Percentiles rank a stretch among this genome's conserved stretches.
Conservation (phyloP, 306 rosid species). For the Dryas drummondii region DNA sequence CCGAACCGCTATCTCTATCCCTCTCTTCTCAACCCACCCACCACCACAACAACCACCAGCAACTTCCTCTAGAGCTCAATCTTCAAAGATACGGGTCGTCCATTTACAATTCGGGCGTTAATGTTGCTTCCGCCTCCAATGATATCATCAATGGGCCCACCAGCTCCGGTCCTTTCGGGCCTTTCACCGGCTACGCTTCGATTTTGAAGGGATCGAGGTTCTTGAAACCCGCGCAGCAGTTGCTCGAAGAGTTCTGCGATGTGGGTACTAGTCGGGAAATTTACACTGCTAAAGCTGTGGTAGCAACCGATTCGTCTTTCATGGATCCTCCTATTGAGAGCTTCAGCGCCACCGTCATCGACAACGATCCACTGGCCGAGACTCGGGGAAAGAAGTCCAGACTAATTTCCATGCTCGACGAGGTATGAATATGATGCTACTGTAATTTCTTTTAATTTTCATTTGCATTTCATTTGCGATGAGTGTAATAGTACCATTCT, state of each 20-base stretch:
- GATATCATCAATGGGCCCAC: conserved; percentile 17
- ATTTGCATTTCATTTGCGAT: no score
- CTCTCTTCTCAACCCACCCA: conserved; percentile 44
- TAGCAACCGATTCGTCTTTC: conserved; percentile 37
- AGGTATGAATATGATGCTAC: conserved; percentile 40
- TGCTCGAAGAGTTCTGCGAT: conserved; percentile 63
- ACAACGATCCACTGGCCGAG: conserved; percentile 22
- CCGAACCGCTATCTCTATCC: conserved; percentile 73
- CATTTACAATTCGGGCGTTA: conserved; percentile 20
- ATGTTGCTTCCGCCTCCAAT: conserved; percentile 19
- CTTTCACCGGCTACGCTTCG: conserved; percentile 68
- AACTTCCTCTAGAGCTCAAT: conserved; percentile 13
- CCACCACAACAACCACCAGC: conserved; percentile 24
- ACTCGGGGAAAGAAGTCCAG: conserved; percentile 52
- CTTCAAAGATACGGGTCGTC: conserved; percentile 53
- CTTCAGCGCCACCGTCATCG: conserved; percentile 19
- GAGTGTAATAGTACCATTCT: background rate
- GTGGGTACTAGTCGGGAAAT: conserved; percentile 42
- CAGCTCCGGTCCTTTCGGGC: conserved; percentile 53
- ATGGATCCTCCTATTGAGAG: conserved; percentile 44
- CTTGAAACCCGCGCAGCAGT: conserved; percentile 69
- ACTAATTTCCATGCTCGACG: conserved; percentile 71
- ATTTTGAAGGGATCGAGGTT: conserved; percentile 76
- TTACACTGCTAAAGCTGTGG: conserved; percentile 19
- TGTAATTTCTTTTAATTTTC: background rate